Percentiles rank a stretch among this genome's conserved stretches.
Evolutionary conservation across 176 grass and related monocot genomes (phyloP).

Genomic region (Otatea glauca): DNA sequence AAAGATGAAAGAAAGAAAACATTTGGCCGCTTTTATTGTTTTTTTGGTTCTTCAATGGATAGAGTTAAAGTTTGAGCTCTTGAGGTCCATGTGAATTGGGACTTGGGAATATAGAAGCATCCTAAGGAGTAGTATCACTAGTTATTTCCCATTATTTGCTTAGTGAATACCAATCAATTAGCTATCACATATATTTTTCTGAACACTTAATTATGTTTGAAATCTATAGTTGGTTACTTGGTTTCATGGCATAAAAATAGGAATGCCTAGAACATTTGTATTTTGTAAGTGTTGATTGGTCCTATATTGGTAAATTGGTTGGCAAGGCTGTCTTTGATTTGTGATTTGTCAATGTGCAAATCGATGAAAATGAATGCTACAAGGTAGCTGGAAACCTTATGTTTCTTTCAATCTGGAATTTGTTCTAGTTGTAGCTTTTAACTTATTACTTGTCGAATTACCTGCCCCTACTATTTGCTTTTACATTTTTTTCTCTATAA

Average conservation of each 20-base stretch:
- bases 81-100: background rate
- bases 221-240: background rate
- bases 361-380: background rate
- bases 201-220: background rate
- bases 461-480: background rate
- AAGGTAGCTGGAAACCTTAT: background rate
- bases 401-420: conserved; percentile 6
- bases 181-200: background rate
- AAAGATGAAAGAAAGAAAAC: background rate
- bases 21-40: background rate
- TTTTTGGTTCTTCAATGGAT: background rate
- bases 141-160: conserved; percentile 6
- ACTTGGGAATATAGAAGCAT: background rate
- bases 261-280: background rate
- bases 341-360: conserved; percentile 5
- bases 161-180: background rate
- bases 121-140: background rate
- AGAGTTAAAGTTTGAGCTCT: background rate
- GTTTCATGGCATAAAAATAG: background rate
- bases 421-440: background rate
- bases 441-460: background rate
- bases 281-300: background rate
- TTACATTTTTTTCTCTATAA: background rate
- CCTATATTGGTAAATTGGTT: background rate
- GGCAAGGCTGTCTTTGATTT: background rate